Percentiles rank a stretch among this genome's conserved stretches.
Evolutionary conservation across 768 basidiomycete genomes (phyloP).

Genomic region (Lyophyllum semitale): DNA sequence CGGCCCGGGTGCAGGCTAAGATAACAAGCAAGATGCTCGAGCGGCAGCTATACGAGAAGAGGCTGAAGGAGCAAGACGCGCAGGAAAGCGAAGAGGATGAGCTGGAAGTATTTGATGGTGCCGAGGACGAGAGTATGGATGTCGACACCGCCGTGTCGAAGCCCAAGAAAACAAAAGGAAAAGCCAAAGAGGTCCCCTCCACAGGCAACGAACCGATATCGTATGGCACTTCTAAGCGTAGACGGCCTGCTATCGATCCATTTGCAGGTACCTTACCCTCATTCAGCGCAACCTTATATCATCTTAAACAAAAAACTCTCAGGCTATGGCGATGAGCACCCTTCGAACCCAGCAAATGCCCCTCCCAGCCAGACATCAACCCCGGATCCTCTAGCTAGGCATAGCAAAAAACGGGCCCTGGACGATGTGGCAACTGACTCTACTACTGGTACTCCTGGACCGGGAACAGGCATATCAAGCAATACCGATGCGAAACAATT

Average conservation of each 20-base stretch:
- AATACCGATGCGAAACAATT: neutral
- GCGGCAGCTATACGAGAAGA: constrained; percentile 62
- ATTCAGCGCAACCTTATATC: neutral
- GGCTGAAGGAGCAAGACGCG: constrained; percentile 52
- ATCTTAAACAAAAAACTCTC: neutral
- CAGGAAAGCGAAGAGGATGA: constrained; percentile 42
- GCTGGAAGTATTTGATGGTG: constrained; percentile 42
- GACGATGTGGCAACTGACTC: constrained; percentile 7
- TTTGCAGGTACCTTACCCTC: constrained; percentile 54
- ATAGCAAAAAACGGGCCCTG: constrained; percentile 16
- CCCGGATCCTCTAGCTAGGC: neutral
- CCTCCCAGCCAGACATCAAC: constrained; percentile 1
- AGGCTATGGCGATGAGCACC: constrained; percentile 38
- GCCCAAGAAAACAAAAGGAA: constrained; percentile 39
- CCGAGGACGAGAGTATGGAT: constrained; percentile 17
- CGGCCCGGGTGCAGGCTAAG: constrained; percentile 48
- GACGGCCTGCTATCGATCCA: constrained; percentile 59
- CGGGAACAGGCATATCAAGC: neutral
- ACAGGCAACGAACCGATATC: constrained; percentile 8
- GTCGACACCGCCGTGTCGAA: constrained; percentile 7
- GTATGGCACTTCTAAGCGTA: constrained; percentile 38
- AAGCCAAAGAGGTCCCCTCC: constrained; percentile 21
- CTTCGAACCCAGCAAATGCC: neutral
- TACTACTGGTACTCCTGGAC: constrained; percentile 6
- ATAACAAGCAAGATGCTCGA: constrained; percentile 76